A percentile compares a stretch with the other conserved stretches of the same genome.
Conservation (phyloP, 176 grass and related monocot species). For the Melocanna baccifera region DNA sequence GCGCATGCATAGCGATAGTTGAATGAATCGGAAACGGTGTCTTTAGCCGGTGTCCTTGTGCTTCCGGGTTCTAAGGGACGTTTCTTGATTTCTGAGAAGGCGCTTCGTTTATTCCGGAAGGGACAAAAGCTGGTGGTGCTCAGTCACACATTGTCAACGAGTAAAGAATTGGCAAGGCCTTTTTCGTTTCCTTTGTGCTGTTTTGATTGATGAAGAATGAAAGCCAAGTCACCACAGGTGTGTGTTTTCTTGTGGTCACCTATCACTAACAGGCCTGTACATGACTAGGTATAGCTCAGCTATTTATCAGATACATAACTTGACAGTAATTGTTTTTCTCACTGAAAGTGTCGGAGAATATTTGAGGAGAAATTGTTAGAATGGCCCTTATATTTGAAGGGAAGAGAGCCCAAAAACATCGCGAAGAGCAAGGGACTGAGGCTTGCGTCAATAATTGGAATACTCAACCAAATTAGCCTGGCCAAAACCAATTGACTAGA, state of each 20-base stretch:
- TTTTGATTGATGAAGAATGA: not conserved
- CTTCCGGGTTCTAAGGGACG: not conserved
- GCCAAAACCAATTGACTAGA: not conserved
- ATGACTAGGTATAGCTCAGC: not conserved
- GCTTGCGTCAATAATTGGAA: not conserved
- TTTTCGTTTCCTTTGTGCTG: not conserved
- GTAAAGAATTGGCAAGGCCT: not conserved
- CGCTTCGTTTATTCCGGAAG: not conserved
- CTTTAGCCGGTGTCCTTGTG: too few relatives aligned
- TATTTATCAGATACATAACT: constrained; percentile 5
- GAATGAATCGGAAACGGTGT: not conserved
- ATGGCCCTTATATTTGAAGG: not conserved
- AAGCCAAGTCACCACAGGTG: not conserved
- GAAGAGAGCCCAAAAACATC: not conserved
- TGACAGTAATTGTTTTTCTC: not conserved
- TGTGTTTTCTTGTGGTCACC: not conserved
- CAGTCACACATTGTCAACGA: not conserved
- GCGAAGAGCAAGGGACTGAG: not conserved
- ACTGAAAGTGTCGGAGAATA: not conserved
- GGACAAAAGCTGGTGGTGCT: not conserved
- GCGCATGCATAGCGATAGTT: too few relatives aligned
- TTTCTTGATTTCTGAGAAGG: not conserved
- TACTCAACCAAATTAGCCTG: not conserved
- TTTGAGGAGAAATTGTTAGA: not conserved
- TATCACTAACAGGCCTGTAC: constrained; percentile 2